Base-by-base conservation (phyloP, 2,329 filamentous ascomycete species). In the Thermoascus crustaceus region DNA sequence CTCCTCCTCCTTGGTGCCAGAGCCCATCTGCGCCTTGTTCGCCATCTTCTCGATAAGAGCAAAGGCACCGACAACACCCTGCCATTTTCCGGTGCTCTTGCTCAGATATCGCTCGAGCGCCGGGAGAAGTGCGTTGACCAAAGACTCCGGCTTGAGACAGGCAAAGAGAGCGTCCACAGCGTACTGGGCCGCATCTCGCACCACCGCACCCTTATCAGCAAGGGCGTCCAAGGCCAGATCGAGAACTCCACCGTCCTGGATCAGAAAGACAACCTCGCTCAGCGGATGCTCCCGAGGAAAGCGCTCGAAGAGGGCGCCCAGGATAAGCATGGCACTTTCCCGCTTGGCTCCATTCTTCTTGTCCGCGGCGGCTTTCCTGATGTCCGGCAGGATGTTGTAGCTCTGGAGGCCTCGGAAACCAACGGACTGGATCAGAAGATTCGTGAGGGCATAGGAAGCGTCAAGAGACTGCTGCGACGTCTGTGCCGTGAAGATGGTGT, bases 61-160 rank as follows among this genome's bases (percentile, higher is more conserved):
- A 56, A 82, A 82, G 30, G 85, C 91, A 41, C 83, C 88, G 35
- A 95, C 85, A 10, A 85, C 85, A 41, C 91, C 91, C 66, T 98
- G 91, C 91, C 91, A 98, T 67, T 98, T 98, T 47, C 85, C 88
- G 10, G 86, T 83, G 54, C 77, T 78, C 66, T 86, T 93, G 55
- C 72, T 71, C 19, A 98, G 72, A 59, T 96, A 96, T 34, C 72
- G 64, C 43, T 71, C 65, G 25, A 98, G 68, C 10, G 77, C 73
- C 2, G 91, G 87, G 34, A 98, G 69, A 26, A 98, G 73, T 13
- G 84, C 88, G 44, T 78, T 75, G 34, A 94, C 82, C 53, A 94
- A 76, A 32, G 85, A 80, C 68, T 96, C 91, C 37, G 86, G 68
- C 55, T 76, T 80, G 44, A 98, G 68, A 55, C 82, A 77, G 46